These are phyloP conservation scores for Lipomyces mesembrius DNA, from an alignment of 805 yeast genomes.

Conservation along the genomic window DNA sequence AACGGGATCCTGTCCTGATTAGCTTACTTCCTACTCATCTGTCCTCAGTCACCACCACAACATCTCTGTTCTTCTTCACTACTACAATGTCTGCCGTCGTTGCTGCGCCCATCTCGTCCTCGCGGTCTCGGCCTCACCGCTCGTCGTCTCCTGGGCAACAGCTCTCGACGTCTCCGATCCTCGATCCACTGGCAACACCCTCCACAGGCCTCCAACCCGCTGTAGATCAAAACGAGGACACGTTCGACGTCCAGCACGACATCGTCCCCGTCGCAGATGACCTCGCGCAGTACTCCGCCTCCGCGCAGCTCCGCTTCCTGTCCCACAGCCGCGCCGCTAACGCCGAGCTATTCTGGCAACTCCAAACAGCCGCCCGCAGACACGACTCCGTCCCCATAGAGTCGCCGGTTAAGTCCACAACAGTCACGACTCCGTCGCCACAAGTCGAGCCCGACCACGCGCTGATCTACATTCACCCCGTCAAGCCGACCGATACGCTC, in stretches of 20 bases:
- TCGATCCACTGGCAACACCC: not conserved
- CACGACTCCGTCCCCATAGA: slow-evolving; percentile 2
- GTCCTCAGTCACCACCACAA: not conserved
- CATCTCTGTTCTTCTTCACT: not conserved
- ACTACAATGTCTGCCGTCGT: not conserved
- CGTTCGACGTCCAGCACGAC: not conserved
- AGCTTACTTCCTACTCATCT: not conserved
- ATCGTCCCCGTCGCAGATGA: not conserved
- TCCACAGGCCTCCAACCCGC: not conserved
- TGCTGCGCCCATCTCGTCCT: not conserved
- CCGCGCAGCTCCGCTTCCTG: slow-evolving; percentile 32
- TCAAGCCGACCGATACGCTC: slow-evolving; percentile 36
- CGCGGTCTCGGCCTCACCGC: not conserved
- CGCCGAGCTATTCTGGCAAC: slow-evolving; percentile 34
- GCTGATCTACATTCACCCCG: slow-evolving; percentile 37
- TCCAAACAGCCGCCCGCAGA: slow-evolving; percentile 14
- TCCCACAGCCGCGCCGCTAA: slow-evolving; percentile 25
- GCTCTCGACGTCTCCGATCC: not conserved
- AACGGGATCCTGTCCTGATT: not conserved
- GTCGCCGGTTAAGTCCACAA: slow-evolving; percentile 5
- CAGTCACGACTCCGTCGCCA: not conserved
- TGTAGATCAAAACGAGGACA: not conserved
- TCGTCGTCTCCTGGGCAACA: not conserved
- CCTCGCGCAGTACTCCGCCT: slow-evolving; percentile 26
- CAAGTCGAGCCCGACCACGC: slow-evolving; percentile 13